These are phyloP conservation scores for Ceratobasidium sp. DNA, from an alignment of 1,284 basidiomycete species.

Conservation along the genomic window DNA sequence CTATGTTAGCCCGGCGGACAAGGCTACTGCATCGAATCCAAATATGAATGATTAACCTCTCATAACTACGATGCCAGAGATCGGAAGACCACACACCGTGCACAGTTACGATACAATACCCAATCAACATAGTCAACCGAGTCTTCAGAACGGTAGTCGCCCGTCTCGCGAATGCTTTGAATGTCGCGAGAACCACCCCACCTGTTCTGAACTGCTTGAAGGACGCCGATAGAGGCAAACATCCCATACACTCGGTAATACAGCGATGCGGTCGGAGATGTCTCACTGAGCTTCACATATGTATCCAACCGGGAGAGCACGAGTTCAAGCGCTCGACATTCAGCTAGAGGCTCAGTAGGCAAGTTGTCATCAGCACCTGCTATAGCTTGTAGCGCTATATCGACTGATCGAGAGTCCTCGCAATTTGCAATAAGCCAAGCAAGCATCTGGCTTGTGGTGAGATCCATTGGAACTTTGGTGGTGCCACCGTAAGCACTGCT, in stretches of 20 bases:
- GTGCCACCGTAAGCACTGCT: not conserved
- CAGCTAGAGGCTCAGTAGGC: not conserved
- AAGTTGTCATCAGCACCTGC: not conserved
- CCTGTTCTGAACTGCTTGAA: not conserved
- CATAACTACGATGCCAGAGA: too few relatives aligned
- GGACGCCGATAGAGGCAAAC: not conserved
- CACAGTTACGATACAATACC: too few relatives aligned
- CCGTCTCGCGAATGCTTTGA: not conserved
- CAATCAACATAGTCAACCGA: too few relatives aligned
- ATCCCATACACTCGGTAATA: not conserved
- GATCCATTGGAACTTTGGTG: not conserved
- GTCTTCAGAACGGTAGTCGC: too few relatives aligned
- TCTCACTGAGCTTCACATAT: not conserved
- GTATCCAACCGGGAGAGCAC: not conserved
- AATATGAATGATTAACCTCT: too few relatives aligned
- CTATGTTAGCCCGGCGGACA: not conserved
- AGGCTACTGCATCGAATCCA: not conserved
- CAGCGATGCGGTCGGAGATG: not conserved
- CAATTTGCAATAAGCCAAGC: slow-evolving; percentile 25
- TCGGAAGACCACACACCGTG: too few relatives aligned
- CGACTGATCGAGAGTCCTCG: slow-evolving; percentile 24
- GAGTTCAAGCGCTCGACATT: not conserved
- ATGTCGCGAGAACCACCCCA: not conserved
- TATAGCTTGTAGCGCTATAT: slow-evolving; percentile 12
- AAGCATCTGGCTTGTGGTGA: not conserved